Evolutionary conservation across 73 alveolate genomes (phyloP).

Genomic region (Tetrahymena elliotti): DNA sequence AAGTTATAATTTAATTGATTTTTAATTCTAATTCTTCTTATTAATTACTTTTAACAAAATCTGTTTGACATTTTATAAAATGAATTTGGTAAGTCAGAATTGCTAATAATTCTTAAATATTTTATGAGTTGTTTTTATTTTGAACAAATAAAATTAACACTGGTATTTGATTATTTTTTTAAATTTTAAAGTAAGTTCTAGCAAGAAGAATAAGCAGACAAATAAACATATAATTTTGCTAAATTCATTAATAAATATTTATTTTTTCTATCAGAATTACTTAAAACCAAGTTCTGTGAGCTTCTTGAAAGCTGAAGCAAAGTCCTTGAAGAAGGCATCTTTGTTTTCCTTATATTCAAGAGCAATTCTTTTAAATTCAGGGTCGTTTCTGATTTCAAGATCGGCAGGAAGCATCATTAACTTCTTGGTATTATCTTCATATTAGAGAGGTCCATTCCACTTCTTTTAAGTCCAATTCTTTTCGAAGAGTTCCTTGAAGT

Average conservation of each 20-base stretch:
- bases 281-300: conserved; percentile 18
- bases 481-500: not conserved
- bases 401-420: not conserved
- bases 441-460: not conserved
- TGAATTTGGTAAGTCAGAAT: not conserved
- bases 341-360: not conserved
- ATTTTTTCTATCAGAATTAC: not conserved
- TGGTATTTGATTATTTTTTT: not conserved
- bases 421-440: not conserved
- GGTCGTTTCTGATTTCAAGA: not conserved
- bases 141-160: too few species aligned
- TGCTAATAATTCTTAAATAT: not conserved
- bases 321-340: conserved; percentile 6
- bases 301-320: conserved; percentile 6
- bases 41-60: too few species aligned
- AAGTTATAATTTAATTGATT: too few species aligned
- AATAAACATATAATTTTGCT: not conserved
- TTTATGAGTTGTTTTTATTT: too few species aligned
- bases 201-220: not conserved
- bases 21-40: too few species aligned
- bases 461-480: not conserved
- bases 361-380: not conserved
- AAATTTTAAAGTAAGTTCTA: not conserved
- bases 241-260: not conserved
- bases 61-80: too few species aligned